Evolutionary conservation across 331 rosid species (phyloP).

Genomic region (Erythrophleum ivorense): DNA sequence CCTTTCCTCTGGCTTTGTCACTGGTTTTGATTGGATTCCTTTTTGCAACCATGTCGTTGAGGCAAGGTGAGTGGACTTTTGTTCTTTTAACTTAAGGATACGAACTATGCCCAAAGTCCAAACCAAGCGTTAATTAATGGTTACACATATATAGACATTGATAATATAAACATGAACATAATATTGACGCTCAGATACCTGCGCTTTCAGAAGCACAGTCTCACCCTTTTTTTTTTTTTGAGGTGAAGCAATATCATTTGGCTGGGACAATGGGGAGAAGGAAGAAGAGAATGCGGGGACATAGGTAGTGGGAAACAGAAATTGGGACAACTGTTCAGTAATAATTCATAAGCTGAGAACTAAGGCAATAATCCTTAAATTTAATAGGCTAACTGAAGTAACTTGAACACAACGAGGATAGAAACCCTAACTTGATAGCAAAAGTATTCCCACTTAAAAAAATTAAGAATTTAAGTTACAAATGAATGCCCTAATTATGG

Average conservation of each 20-base stretch:
- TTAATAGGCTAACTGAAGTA: neutral
- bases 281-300: neutral
- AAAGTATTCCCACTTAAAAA: conserved; percentile 1
- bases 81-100: conserved; percentile 15
- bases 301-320: neutral
- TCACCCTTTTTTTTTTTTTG: conserved; percentile 10
- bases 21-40: conserved; percentile 79
- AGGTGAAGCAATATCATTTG: neutral
- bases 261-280: conserved; percentile 6
- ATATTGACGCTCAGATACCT: neutral
- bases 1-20: conserved; percentile 81
- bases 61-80: conserved; percentile 72
- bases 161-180: neutral
- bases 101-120: neutral
- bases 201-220: neutral
- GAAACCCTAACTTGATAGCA: neutral
- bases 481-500: neutral
- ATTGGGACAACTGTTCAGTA: neutral
- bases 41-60: conserved; percentile 81
- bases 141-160: neutral
- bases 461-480: neutral
- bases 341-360: conserved; percentile 21
- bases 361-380: neutral
- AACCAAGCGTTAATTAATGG: neutral
- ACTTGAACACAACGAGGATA: neutral